Percentiles rank a stretch among this genome's conserved stretches.
Evolutionary conservation across 306 rosid genomes (phyloP).

Genomic region (Vicia villosa): DNA sequence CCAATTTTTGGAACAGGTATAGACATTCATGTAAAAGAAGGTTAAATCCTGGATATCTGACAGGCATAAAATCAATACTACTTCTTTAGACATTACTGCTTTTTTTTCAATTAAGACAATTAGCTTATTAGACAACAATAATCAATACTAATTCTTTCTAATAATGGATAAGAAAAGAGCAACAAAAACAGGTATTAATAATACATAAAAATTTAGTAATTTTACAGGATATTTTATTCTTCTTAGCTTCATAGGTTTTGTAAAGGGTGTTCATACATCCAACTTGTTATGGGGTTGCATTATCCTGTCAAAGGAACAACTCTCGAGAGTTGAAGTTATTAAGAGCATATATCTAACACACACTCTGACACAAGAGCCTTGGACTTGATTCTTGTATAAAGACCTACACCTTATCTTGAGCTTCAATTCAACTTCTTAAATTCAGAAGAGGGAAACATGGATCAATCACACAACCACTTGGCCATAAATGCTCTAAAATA

Average conservation of each 20-base stretch:
- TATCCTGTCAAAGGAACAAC: neutral
- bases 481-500: slow-evolving; percentile 7
- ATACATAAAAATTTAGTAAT: neutral
- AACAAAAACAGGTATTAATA: neutral
- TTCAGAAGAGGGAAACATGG: neutral
- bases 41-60: slow-evolving; percentile 13
- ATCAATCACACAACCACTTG: neutral
- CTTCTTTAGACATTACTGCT: no score
- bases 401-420: neutral
- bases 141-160: slow-evolving; percentile 4
- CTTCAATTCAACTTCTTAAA: neutral
- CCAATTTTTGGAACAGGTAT: neutral
- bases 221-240: neutral
- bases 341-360: slow-evolving; percentile 6
- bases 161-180: neutral
- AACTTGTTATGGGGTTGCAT: slow-evolving; percentile 5
- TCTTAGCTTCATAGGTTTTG: slow-evolving; percentile 1
- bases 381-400: neutral
- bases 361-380: neutral
- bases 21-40: slow-evolving; percentile 8
- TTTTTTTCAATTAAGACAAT: neutral
- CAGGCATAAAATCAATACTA: neutral
- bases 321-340: slow-evolving; percentile 4
- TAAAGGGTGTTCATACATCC: neutral
- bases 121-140: neutral